phyloP scores from a whole-genome alignment of 2,329 filamentous ascomycete genomes.

The Berkeleyomyces basicola region DNA sequence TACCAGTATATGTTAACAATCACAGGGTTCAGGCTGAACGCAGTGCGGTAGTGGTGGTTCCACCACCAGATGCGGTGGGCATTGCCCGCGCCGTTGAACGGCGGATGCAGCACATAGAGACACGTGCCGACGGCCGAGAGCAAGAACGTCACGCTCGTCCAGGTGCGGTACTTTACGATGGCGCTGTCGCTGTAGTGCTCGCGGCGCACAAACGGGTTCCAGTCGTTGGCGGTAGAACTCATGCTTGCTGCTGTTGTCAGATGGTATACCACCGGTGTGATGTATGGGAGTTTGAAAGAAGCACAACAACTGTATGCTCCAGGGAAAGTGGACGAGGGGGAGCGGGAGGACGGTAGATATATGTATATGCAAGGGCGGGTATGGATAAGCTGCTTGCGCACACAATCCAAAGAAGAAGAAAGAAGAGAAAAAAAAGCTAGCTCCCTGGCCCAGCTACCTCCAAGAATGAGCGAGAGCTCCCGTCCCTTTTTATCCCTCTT shows the following conservation, averaged over 20 bases:
- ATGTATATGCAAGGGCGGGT: not conserved
- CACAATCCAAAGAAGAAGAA: not conserved
- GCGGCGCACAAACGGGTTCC: conserved; percentile 65
- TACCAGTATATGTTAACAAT: conserved; percentile 47
- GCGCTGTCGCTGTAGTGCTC: conserved; percentile 45
- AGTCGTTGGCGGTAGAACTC: conserved; percentile 7
- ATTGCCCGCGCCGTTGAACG: conserved; percentile 39
- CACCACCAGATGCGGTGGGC: conserved; percentile 58
- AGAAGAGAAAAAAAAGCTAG: not conserved
- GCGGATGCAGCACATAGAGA: conserved; percentile 54
- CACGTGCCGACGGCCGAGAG: conserved; percentile 54
- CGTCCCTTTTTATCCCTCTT: not conserved
- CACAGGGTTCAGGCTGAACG: conserved; percentile 56
- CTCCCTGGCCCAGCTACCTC: not conserved
- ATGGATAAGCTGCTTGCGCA: not conserved
- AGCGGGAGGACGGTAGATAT: not conserved
- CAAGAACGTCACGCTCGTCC: conserved; percentile 59
- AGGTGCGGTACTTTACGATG: conserved; percentile 57
- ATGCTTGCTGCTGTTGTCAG: not conserved
- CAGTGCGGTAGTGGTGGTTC: conserved; percentile 48
- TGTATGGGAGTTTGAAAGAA: not conserved
- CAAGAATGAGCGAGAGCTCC: not conserved
- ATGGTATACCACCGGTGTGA: not conserved
- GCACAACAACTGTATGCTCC: not conserved
- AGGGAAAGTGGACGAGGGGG: not conserved